A percentile compares a stretch with the other conserved stretches of the same genome.
phyloP scores from a whole-genome alignment of 805 yeast genomes.

The Nadsonia fulvescens region DNA sequence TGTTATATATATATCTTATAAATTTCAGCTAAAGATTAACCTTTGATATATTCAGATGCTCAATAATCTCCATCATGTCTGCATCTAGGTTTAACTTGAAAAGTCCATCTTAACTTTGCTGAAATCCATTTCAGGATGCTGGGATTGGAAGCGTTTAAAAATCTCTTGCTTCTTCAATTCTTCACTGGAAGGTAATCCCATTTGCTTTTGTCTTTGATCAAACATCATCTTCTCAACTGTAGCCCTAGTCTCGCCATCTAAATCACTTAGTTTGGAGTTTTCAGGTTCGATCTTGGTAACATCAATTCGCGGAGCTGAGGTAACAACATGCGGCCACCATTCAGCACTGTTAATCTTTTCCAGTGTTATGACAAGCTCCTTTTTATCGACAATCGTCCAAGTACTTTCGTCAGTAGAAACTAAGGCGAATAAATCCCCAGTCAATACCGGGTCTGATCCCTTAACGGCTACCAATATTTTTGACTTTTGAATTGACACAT shows the following conservation, averaged over 20 bases:
- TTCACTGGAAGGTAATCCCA: conserved; percentile 22
- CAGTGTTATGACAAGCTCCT: conserved; percentile 20
- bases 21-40: too few relatives aligned
- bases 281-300: conserved; percentile 25
- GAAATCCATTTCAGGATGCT: conserved; percentile 28
- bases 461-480: conserved; percentile 14
- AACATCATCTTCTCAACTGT: conserved; percentile 31
- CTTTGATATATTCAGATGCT: too few relatives aligned
- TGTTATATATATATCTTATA: too few relatives aligned
- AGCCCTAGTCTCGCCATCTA: conserved; percentile 25
- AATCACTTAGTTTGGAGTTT: conserved; percentile 21
- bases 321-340: conserved; percentile 31
- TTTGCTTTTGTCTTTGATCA: conserved; percentile 25
- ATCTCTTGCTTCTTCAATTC: conserved; percentile 19
- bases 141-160: conserved; percentile 22
- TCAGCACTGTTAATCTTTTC: conserved; percentile 22
- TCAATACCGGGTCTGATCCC: conserved; percentile 10
- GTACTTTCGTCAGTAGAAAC: conserved; percentile 21
- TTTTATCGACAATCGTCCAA: conserved; percentile 25
- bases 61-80: background rate
- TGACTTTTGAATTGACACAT: conserved; percentile 14
- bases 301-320: conserved; percentile 25
- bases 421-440: conserved; percentile 21
- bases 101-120: conserved; percentile 17
- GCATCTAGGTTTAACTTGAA: too few relatives aligned